Evolutionary conservation across 345 rosid species (phyloP), one percentile per base, ranked within the genome.

Genomic region (Gossypium bickii): DNA sequence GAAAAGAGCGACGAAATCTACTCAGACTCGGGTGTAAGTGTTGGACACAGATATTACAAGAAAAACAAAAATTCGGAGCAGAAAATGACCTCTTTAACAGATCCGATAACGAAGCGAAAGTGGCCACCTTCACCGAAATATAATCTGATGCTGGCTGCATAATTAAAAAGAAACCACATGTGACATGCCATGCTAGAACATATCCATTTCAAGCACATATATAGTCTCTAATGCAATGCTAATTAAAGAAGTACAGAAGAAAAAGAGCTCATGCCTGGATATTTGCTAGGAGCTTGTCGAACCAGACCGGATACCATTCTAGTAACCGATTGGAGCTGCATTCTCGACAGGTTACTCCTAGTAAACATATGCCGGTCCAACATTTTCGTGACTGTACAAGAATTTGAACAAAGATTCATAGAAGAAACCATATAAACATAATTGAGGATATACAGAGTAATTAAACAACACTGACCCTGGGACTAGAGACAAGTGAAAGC

Each of bases 81-180:
- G 10, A 25, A 57, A 57, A 20, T 20, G 9, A 73, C 76, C 76
- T 73, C 51, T 17, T 60, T 16, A 73, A 73, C 58, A 73, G 76
- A 12, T 61, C 56, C 9, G 59, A 60, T 16, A 61, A 3, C 25
- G 70, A 60, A 43, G 59, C 59, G n/a, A 52, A 73, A 61, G 76
- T 18, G 41, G 69, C 76, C 29, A 61, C 76, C 70, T 25, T 47
- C 5, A 73, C 27, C 11, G 76, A 49, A 48, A 25, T 17, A 58
- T 73, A 47, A 22, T 60, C 59, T 16, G 76, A 61, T 73, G 76
- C 29, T 61, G 76, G 68, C 76, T 73, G 76, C 60, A 18, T 2
- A 38, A 34, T 34, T 34, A 34, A 34, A 34, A 5, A 34, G 41
- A 34, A 60, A 44, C 22, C 41, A 58, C 49, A 20, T 41, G 17